Percentiles rank a stretch among this genome's conserved stretches.
Evolutionary conservation across 129 eudicot genomes (phyloP).

Genomic region (Lonicera japonica): DNA sequence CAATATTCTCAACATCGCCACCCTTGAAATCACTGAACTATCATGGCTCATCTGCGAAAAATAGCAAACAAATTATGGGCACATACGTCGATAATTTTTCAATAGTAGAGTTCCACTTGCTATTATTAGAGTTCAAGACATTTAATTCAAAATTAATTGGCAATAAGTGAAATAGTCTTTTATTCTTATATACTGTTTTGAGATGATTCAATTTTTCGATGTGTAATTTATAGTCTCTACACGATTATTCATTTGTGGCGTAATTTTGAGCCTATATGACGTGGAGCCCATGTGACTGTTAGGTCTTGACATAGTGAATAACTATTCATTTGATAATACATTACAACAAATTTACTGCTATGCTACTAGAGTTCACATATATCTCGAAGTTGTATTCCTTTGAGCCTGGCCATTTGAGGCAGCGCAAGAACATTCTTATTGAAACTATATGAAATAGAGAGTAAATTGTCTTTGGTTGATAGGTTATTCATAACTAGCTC

Average conservation of each 20-base stretch:
- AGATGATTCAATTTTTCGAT: no score
- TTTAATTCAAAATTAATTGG: no score
- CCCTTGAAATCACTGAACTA: conserved; percentile 7
- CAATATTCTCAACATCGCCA: conserved; percentile 16
- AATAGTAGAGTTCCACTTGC: neutral
- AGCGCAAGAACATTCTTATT: conserved; percentile 28
- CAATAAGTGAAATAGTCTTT: no score
- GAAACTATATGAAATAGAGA: conserved; percentile 25
- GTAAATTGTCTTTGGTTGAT: neutral
- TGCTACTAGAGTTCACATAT: conserved; percentile 33
- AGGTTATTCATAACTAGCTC: conserved; percentile 19
- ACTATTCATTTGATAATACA: no score
- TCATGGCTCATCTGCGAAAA: conserved; percentile 18
- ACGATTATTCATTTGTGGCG: no score
- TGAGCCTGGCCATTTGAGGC: conserved; percentile 29
- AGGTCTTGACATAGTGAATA: no score
- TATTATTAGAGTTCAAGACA: no score
- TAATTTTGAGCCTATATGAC: no score
- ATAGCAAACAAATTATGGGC: conserved; percentile 28
- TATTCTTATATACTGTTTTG: no score
- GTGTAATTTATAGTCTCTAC: no score
- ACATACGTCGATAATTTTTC: conserved; percentile 27
- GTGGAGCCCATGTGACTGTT: conserved; percentile 34
- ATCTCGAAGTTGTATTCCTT: conserved; percentile 20
- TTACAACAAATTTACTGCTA: conserved; percentile 13